Evolutionary conservation across 441 rosid genomes (phyloP), one percentile per base, ranked within the genome.

Genomic region (Erodium chrysanthum): DNA sequence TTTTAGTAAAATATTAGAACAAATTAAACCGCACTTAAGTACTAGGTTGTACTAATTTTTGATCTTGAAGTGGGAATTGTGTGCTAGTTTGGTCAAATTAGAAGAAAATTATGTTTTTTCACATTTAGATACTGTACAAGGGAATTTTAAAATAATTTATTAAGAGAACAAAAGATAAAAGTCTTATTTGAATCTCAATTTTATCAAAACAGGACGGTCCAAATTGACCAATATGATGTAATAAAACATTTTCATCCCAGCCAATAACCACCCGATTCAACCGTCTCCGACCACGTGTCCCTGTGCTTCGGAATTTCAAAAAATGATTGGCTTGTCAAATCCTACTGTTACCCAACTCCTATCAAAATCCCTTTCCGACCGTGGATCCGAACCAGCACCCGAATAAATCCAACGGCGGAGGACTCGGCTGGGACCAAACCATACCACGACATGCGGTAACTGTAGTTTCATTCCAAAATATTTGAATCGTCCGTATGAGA

Each of bases 231-330:
- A 1, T 3, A n/a, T 46, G 17, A n/a, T 48, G 18, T n/a, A n/a
- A 15, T 48, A 25, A 48, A 48, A 48, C 20, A 48, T n/a, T 14
- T 48, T 48, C 6, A 4, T 12, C 18, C 7, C 10, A 48, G 20
- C 6, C 18, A 14, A 48, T 20, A 48, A 3, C 56, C 14, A 70
- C 65, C 65, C 22, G 40, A 66, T 48, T 3, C 3, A 66, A 54
- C 70, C 3, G 17, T 59, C 70, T 18, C 63, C 18, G 21, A 68
- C 75, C 79, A 78, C 79, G 80, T 78, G 71, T 64, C 12, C 40
- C 1, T 31, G 0, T 58, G n/a, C 10, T 2, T 66, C 35, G 11
- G 68, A 66, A 25, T 25, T 68, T 73, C 37, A 10, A 67, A n/a
- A 4, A 1, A 7, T 46, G 2, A 25, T 48, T 48, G 20, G 56